Evolutionary conservation across 805 yeast genomes (phyloP).

Genomic region (Diddensiella santjacobensis): DNA sequence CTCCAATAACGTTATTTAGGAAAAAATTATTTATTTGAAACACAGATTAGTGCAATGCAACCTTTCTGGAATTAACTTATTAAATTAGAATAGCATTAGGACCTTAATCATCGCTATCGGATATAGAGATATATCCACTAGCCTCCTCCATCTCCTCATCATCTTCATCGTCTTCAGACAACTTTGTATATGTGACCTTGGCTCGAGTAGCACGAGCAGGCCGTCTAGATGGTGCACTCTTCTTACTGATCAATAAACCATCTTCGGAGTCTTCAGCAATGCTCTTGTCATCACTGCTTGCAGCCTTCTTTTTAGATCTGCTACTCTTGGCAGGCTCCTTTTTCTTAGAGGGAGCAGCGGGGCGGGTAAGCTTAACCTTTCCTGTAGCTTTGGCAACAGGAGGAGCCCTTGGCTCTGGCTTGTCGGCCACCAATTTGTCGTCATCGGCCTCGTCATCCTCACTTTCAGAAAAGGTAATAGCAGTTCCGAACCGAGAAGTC

Average conservation of each 20-base stretch:
- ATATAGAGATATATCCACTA: background rate
- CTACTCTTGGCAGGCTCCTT: background rate
- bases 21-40: background rate
- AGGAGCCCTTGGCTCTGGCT: too few relatives aligned
- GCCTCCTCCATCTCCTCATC: background rate
- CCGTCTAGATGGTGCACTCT: background rate
- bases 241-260: background rate
- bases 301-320: background rate
- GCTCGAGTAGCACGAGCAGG: background rate
- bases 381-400: background rate
- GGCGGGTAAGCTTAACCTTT: background rate
- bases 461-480: slow-evolving; percentile 6
- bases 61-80: too few relatives aligned
- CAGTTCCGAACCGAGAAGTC: slow-evolving; percentile 3
- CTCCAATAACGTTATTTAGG: too few relatives aligned
- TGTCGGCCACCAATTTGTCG: too few relatives aligned
- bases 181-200: background rate
- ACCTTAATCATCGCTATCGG: background rate
- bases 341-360: background rate
- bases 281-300: background rate
- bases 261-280: background rate
- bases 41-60: too few relatives aligned
- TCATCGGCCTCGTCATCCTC: slow-evolving; percentile 7
- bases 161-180: background rate
- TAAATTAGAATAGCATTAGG: too few relatives aligned